phyloP scores from a whole-genome alignment of 768 basidiomycete species.

The Epithele typhae region DNA sequence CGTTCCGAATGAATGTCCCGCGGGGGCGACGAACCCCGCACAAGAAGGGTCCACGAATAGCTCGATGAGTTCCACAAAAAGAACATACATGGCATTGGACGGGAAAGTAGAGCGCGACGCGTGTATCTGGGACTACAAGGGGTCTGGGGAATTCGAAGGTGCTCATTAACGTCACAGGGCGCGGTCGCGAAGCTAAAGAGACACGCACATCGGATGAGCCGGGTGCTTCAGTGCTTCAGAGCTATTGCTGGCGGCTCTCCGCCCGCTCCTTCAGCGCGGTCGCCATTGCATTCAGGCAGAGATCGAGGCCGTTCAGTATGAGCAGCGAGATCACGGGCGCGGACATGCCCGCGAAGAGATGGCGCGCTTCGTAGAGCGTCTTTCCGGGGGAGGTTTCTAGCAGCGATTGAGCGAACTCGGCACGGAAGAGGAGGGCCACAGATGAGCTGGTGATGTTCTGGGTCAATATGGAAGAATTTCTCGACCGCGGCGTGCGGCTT shows the following conservation, averaged over 20 bases:
- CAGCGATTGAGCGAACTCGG: conserved; percentile 62
- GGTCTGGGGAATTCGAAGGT: too few species aligned
- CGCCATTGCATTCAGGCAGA: conserved; percentile 49
- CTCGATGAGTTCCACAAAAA: too few species aligned
- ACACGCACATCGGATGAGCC: too few species aligned
- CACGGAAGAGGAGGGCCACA: conserved; percentile 48
- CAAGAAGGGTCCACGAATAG: too few species aligned
- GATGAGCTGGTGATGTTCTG: conserved; percentile 51
- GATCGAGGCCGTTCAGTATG: conserved; percentile 37
- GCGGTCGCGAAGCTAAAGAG: too few species aligned
- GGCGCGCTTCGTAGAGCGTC: conserved; percentile 61
- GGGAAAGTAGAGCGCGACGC: too few species aligned
- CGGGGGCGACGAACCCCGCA: too few species aligned
- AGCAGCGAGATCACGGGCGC: conserved; percentile 50
- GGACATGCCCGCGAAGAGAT: conserved; percentile 53
- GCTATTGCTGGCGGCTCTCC: conserved; percentile 30
- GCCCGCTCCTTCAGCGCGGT: conserved; percentile 50
- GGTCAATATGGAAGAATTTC: background rate
- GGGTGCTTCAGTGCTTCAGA: too few species aligned
- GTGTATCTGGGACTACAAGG: too few species aligned
- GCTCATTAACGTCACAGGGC: too few species aligned
- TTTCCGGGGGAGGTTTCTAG: conserved; percentile 42
- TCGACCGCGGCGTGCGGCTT: background rate
- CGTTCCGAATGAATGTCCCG: too few species aligned
- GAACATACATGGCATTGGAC: too few species aligned